Evolutionary conservation across 305 asterid species (phyloP), one percentile per base, ranked within the genome.

Genomic region (Fraxinus angustifolia): DNA sequence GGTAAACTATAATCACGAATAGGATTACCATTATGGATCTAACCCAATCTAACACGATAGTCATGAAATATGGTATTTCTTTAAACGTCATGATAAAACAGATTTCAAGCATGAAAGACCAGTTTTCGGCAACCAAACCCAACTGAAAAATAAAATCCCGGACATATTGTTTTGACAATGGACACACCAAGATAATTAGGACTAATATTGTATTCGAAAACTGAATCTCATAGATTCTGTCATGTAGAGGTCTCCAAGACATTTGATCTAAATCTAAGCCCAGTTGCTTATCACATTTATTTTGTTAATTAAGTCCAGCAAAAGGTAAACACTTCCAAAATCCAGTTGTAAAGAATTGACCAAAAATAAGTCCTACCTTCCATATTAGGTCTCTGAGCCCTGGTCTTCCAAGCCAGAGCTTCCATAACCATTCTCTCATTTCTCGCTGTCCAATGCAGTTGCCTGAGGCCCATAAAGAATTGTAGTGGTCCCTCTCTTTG

Each of bases 381-480:
- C 99, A 96, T 82, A 94, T 85, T 78, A 94, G 91, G 86, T 91
- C 97, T 86, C 98, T 88, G 73, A 88, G 88, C 80, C 76, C 93
- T 48, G 97, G 97, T 84, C 89, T 91, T 82, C 84, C 86, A 73
- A 86, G 85, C 99, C 99, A 96, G 78, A 94, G 99, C 86, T 88
- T 94, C 78, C 88, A 87, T 72, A 94, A 84, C 99, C 98, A 96
- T 82, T 85, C 94, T 88, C 99, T 89, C 97, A 96, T 88, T 91
- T 96, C 97, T 83, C 99, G 88, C 82, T 94, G 97, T 81, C 97
- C 99, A 79, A 96, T 94, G 85, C 91, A 86, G 87, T 94, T 94
- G 83, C 97, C 88, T 80, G 92, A 84, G 90, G 96, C 87, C 99
- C 99, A 96, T 83, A 87, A 58, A 67, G 97, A 88, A 82, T 82